Conservation (phyloP, 371 early-diverging fungal species). For the Blakeslea trispora region DNA sequence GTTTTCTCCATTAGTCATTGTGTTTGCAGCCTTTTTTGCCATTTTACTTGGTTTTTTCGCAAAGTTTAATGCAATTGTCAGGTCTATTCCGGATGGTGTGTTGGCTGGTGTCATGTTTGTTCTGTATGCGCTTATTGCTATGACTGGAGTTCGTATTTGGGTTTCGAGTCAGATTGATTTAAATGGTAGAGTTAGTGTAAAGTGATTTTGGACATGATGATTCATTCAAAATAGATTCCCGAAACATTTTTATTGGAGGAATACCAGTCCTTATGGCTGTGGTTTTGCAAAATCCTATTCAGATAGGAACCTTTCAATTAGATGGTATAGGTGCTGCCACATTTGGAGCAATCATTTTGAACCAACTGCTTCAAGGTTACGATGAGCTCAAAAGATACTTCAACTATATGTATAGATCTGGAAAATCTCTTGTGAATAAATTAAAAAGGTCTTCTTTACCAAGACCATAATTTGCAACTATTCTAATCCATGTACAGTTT, state of each 20-base stretch:
- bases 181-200: conserved; percentile 12
- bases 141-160: conserved; percentile 53
- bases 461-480: no score
- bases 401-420: not conserved
- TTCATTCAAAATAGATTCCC: conserved; percentile 19
- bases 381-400: not conserved
- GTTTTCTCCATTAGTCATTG: conserved; percentile 43
- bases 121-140: conserved; percentile 44
- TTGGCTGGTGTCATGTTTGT: conserved; percentile 45
- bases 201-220: no score
- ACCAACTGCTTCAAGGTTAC: conserved; percentile 22
- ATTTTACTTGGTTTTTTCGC: conserved; percentile 45
- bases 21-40: conserved; percentile 39
- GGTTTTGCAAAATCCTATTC: conserved; percentile 16
- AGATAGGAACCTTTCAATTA: conserved; percentile 15
- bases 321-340: conserved; percentile 38
- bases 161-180: conserved; percentile 42
- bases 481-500: no score
- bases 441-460: no score
- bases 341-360: conserved; percentile 30
- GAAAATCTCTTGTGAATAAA: no score
- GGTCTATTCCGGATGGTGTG: conserved; percentile 46
- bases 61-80: conserved; percentile 47
- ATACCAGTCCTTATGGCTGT: conserved; percentile 26
- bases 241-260: conserved; percentile 43